Evolutionary conservation across 2,329 filamentous ascomycete species (phyloP).

Genomic region (Fusarium nygamai): DNA sequence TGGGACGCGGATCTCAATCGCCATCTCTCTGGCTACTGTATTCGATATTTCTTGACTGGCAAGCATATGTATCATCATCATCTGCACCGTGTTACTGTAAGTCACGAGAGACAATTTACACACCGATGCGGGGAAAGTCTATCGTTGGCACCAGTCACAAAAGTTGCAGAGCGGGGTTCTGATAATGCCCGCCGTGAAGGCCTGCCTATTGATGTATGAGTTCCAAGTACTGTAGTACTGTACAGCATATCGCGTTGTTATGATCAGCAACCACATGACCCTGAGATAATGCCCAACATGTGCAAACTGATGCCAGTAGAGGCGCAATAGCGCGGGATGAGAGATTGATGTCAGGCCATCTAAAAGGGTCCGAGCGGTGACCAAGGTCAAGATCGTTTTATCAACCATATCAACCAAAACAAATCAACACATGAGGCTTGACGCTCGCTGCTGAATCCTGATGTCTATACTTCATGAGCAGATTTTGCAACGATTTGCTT

Average conservation of each 20-base stretch:
- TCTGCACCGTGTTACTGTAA: constrained; percentile 17
- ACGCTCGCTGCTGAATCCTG: neutral
- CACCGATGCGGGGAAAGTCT: constrained; percentile 29
- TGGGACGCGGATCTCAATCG: constrained; percentile 26
- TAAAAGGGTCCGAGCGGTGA: constrained; percentile 16
- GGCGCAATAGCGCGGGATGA: constrained; percentile 9
- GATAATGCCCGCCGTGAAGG: neutral
- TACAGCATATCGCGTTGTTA: neutral
- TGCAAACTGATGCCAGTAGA: constrained; percentile 6
- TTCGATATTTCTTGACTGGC: constrained; percentile 1
- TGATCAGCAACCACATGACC: constrained; percentile 39
- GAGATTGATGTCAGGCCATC: constrained; percentile 11
- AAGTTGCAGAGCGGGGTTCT: constrained; percentile 17
- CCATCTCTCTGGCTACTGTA: constrained; percentile 16
- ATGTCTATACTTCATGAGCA: neutral
- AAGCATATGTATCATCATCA: constrained; percentile 6
- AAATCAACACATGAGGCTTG: neutral
- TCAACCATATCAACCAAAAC: neutral
- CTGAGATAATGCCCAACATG: constrained; percentile 27
- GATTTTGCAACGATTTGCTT: neutral
- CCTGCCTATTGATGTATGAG: constrained; percentile 11
- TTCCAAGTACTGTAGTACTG: neutral
- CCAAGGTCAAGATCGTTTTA: neutral
- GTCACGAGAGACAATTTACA: constrained; percentile 26
- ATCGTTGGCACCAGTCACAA: constrained; percentile 27